phyloP scores from a whole-genome alignment of 352 stramenopile genomes.

The Globisporangium echinulatum region DNA sequence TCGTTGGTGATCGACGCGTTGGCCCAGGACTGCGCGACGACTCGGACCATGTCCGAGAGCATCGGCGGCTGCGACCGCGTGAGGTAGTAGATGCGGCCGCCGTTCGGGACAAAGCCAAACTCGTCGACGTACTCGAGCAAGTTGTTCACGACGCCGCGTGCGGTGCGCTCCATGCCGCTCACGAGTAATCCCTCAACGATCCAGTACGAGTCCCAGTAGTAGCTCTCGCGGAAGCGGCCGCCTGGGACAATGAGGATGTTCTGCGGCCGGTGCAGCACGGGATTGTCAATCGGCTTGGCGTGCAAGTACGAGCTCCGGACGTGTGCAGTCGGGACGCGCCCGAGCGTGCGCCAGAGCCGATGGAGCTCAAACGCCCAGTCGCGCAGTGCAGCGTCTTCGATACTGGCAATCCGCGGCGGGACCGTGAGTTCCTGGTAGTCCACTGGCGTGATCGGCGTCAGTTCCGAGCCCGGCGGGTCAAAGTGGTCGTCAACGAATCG shows the following conservation, averaged over 20 bases:
- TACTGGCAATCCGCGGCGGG: conserved; percentile 48
- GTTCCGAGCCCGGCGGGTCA: conserved; percentile 63
- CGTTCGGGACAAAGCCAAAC: conserved; percentile 88
- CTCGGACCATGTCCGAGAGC: conserved; percentile 81
- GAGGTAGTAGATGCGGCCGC: conserved; percentile 88
- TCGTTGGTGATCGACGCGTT: conserved; percentile 18
- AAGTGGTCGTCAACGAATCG: conserved; percentile 82
- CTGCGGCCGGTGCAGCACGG: conserved; percentile 24
- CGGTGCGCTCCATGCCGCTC: conserved; percentile 73
- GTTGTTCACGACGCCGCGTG: conserved; percentile 78
- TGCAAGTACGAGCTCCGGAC: conserved; percentile 56
- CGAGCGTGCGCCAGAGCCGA: conserved; percentile 67
- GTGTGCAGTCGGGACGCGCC: conserved; percentile 39
- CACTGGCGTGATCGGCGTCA: conserved; percentile 60
- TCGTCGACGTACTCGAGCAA: conserved; percentile 81
- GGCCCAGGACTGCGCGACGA: conserved; percentile 27
- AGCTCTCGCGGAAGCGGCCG: conserved; percentile 88
- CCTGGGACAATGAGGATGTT: conserved; percentile 84
- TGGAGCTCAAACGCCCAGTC: conserved; percentile 71
- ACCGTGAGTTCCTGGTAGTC: conserved; percentile 52
- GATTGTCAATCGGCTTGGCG: conserved; percentile 33
- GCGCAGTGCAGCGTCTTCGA: conserved; percentile 40
- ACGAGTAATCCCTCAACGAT: conserved; percentile 86
- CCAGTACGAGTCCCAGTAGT: conserved; percentile 94
- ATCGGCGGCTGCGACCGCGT: conserved; percentile 87